These are phyloP conservation scores for Rhytidhysteron rufulum DNA, from an alignment of 2,329 filamentous ascomycete genomes.

Conservation along the genomic window DNA sequence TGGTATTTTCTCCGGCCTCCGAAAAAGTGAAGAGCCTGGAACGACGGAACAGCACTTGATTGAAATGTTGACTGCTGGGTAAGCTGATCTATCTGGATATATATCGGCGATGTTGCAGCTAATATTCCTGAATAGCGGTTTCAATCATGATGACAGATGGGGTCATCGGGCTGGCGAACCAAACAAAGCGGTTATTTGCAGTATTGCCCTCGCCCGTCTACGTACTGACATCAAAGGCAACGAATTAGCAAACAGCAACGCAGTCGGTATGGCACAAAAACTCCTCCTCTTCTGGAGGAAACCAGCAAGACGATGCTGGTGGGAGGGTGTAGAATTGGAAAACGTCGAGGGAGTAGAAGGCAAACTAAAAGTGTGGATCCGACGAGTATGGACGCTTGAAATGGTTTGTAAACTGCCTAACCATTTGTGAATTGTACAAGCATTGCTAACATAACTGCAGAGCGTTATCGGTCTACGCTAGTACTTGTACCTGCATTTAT, in stretches of 20 bases:
- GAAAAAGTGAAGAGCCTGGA: constrained; percentile 91
- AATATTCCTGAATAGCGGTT: constrained; percentile 61
- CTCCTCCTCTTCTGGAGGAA: constrained; percentile 97
- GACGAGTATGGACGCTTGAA: constrained; percentile 96
- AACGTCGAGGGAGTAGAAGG: constrained; percentile 87
- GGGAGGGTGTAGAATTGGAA: constrained; percentile 92
- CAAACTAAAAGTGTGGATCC: constrained; percentile 95
- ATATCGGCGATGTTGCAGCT: neutral
- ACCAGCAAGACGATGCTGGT: constrained; percentile 94
- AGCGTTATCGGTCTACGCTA: constrained; percentile 82
- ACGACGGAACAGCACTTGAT: constrained; percentile 98
- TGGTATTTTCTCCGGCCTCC: constrained; percentile 92
- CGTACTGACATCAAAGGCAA: constrained; percentile 85
- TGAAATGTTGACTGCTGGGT: constrained; percentile 99
- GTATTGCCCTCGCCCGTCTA: constrained; percentile 84
- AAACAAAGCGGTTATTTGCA: constrained; percentile 98
- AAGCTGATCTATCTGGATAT: constrained; percentile 37
- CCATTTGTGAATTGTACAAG: neutral
- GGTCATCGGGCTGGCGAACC: constrained; percentile 96
- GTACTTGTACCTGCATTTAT: constrained; percentile 12
- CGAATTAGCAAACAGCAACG: constrained; percentile 66
- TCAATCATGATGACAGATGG: constrained; percentile 94
- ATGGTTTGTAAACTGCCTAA: constrained; percentile 58
- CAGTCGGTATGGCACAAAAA: constrained; percentile 98
- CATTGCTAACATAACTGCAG: constrained; percentile 37